phyloP scores from a whole-genome alignment of 768 basidiomycete genomes.

The Mycena kentingensis region DNA sequence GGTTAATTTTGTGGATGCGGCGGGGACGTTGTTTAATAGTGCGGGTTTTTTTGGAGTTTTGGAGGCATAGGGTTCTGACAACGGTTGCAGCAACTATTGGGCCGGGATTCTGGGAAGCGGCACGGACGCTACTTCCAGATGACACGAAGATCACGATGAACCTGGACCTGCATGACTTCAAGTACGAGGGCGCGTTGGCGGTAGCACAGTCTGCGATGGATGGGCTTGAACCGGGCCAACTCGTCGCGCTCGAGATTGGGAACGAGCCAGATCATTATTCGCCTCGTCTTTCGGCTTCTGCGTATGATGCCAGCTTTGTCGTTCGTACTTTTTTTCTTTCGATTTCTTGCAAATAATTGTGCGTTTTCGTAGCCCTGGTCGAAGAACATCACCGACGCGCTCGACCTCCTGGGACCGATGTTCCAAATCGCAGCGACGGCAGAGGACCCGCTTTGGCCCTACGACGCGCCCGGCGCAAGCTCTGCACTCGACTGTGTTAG shows the following conservation, averaged over 20 bases:
- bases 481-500: conserved; percentile 51
- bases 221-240: conserved; percentile 38
- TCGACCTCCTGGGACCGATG: conserved; percentile 39
- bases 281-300: conserved; percentile 40
- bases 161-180: conserved; percentile 48
- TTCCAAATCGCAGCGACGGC: conserved; percentile 55
- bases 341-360: background rate
- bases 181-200: conserved; percentile 42
- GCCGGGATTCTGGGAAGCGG: conserved; percentile 50
- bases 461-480: conserved; percentile 43
- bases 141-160: conserved; percentile 51
- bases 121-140: conserved; percentile 42
- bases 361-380: conserved; percentile 43
- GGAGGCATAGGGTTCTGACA: too few species aligned
- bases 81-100: conserved; percentile 58
- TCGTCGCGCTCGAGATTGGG: conserved; percentile 52
- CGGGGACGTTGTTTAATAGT: conserved; percentile 48
- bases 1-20: conserved; percentile 47
- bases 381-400: conserved; percentile 45
- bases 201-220: conserved; percentile 46
- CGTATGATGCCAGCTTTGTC: conserved; percentile 47
- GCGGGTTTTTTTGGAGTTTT: too few species aligned
- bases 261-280: conserved; percentile 58
- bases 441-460: conserved; percentile 55
- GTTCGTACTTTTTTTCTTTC: conserved; percentile 28